Evolutionary conservation across 169 alveolate species (phyloP), one percentile per base, ranked within the genome.

Genomic region (Cryptosporidium tyzzeri): DNA sequence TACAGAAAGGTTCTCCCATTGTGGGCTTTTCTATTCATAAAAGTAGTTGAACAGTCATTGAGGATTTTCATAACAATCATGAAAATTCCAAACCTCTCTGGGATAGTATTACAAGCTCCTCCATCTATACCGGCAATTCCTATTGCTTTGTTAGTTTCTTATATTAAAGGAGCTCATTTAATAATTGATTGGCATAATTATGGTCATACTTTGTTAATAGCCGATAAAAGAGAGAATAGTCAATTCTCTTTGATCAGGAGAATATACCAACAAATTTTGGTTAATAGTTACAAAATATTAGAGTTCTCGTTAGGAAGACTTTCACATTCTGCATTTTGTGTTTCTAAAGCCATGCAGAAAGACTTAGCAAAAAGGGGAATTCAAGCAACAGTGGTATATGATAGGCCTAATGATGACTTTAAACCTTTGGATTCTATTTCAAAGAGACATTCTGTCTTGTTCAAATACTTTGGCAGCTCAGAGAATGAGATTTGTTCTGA

Each of bases 181-280:
- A 86, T 95, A 7, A 91, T 96, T 16, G 98, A 97, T 92, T 96
- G 98, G 98, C 99, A 97, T 91, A 96, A 97, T 91, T 95, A 95
- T 87, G 98, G 97, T 0, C 95, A 91, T 89, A 93, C 97, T 2
- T 92, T 97, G 53, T 69, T 97, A 91, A 84, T 93, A 86, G 92
- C 92, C 9, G 58, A 51, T 87, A 91, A 39, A 85, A 91, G 61
- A 41, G 18, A 21, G 16, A 31, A 12, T 29, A 61, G 69, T 53
- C 35, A 93, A 41, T 48, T 75, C 26, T 61, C 62, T 45, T 9
- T 12, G 1, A 18, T 80, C 9, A 61, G 31, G 51, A 59, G 71
- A 35, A 39, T 62, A 9, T 80, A 58, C 51, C 59, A 41, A 16
- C 23, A 26, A 7, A 37, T 80, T 18, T 58, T 80, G 33, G 48